Percentiles rank a stretch among this genome's conserved stretches.
These are phyloP conservation scores for Phytophthora pluvialis DNA, from an alignment of 352 stramenopile genomes.

Conservation along the genomic window DNA sequence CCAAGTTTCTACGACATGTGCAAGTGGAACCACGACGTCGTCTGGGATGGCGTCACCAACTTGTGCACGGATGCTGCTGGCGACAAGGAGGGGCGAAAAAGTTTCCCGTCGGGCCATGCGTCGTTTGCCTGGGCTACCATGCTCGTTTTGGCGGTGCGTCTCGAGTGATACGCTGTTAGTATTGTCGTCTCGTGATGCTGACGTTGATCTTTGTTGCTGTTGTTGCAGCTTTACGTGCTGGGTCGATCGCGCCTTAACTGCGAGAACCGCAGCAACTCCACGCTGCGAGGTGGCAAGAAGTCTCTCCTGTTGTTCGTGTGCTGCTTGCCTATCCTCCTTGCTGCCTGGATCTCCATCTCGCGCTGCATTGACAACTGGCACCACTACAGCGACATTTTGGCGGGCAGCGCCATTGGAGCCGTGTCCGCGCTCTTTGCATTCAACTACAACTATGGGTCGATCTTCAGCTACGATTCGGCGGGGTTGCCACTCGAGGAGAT, in stretches of 20 bases:
- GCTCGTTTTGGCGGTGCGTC: constrained; percentile 73
- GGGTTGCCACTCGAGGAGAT: constrained; percentile 65
- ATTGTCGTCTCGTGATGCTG: background rate
- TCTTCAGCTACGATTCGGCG: constrained; percentile 66
- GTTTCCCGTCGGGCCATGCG: constrained; percentile 82
- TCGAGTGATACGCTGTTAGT: background rate
- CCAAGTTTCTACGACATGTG: constrained; percentile 88
- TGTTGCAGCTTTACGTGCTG: constrained; percentile 64
- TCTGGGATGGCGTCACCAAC: constrained; percentile 83
- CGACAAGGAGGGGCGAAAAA: constrained; percentile 80
- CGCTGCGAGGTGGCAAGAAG: constrained; percentile 58
- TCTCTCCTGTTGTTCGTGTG: constrained; percentile 74
- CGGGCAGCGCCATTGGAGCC: constrained; percentile 63
- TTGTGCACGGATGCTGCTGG: constrained; percentile 62
- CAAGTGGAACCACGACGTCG: constrained; percentile 65
- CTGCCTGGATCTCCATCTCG: constrained; percentile 74
- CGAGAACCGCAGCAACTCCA: constrained; percentile 60
- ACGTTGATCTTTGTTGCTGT: background rate
- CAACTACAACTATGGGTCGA: constrained; percentile 75
- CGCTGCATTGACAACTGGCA: constrained; percentile 89
- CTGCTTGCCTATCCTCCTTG: constrained; percentile 62
- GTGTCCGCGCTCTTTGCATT: constrained; percentile 54
- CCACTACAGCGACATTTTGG: constrained; percentile 81
- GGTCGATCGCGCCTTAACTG: constrained; percentile 71
- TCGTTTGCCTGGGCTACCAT: constrained; percentile 78